Evolutionary conservation across 371 early-diverging fungal genomes (phyloP), one percentile per base, ranked within the genome.

Genomic region (Dinochytrium kinnereticum): DNA sequence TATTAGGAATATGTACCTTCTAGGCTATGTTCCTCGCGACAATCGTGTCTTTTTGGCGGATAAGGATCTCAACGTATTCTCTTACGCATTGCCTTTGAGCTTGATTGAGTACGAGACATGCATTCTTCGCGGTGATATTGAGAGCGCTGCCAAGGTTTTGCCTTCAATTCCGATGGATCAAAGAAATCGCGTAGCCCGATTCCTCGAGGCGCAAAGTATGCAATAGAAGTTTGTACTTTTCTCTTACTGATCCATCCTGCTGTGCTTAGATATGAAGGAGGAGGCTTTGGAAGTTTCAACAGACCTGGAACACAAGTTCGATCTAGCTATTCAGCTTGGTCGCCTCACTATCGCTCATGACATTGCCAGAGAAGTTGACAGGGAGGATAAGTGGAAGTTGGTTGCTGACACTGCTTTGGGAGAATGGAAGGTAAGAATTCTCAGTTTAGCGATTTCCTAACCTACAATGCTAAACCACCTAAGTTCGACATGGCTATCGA

Each of bases 61-160:
- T 86, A 95, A 90, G 91, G 95, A 98, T 75, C 87, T 94, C 66
- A 91, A 91, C 65, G 87, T 97, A 36, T 90, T 90, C 78, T 92
- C 94, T 81, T 98, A 95, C 81, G 84, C 89, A n/a, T 85, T 98
- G 66, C 96, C 99, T 3, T 79, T 98, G 66, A 90, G 91, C 0
- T 91, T 98, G 31, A 93, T 99, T 70, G 96, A 97, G 84, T 98
- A 97, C 81, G 97, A 98, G 81, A 98, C 96, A 0, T 95, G 96
- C 1, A 89, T 98, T 59, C 85, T 98, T 51, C 93, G 97, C 61
- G 94, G 94, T 13, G 98, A 98, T 79, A 70, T 95, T 53, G 96
- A 91, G 21, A 77, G 89, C 1, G 98, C 98, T 19, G 87, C 89
- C 33, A 76, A 79, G 19, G 75, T 98, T 70, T 81, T 98, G 59